Conservation (phyloP, 2,329 filamentous ascomycete species). For the Pseudogymnoascus verrucosus region DNA sequence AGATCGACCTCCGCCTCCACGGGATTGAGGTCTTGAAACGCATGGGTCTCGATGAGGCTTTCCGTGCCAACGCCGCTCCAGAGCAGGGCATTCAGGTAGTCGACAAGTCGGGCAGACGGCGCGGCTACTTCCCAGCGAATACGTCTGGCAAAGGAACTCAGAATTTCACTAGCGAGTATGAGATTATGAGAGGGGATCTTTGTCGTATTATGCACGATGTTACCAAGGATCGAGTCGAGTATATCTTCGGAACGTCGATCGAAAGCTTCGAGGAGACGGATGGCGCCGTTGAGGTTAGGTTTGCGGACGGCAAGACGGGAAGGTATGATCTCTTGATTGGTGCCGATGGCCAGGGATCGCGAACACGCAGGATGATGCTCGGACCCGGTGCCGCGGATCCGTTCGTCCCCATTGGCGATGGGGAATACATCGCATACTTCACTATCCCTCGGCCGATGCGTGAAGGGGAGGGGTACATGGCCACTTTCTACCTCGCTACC, state of each 20-base stretch:
- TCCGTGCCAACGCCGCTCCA: constrained; percentile 35
- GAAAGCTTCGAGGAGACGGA: constrained; percentile 21
- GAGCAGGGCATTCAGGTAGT: constrained; percentile 41
- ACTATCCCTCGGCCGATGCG: constrained; percentile 27
- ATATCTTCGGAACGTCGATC: constrained; percentile 29
- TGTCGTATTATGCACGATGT: constrained; percentile 32
- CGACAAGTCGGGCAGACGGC: constrained; percentile 30
- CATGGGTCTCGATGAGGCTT: constrained; percentile 41
- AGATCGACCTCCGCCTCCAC: constrained; percentile 45
- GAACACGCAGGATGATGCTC: constrained; percentile 37
- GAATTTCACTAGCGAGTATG: constrained; percentile 36
- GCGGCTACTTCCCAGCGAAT: constrained; percentile 34
- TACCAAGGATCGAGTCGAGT: constrained; percentile 24
- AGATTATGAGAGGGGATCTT: constrained; percentile 39
- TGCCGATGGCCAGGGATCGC: constrained; percentile 47
- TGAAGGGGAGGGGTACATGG: constrained; percentile 29
- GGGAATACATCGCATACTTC: constrained; percentile 30
- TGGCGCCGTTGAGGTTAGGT: constrained; percentile 29
- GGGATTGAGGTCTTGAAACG: constrained; percentile 42
- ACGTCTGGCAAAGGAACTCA: constrained; percentile 18
- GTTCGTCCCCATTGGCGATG: constrained; percentile 17
- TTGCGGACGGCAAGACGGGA: constrained; percentile 35
- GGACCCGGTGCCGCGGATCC: constrained; percentile 15
- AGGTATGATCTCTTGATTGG: constrained; percentile 45
- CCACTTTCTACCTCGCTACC: constrained; percentile 31